A percentile compares a stretch with the other conserved stretches of the same genome.
Conservation (phyloP, 2,329 filamentous ascomycete species). For the Ceratocystiopsis minuta region DNA sequence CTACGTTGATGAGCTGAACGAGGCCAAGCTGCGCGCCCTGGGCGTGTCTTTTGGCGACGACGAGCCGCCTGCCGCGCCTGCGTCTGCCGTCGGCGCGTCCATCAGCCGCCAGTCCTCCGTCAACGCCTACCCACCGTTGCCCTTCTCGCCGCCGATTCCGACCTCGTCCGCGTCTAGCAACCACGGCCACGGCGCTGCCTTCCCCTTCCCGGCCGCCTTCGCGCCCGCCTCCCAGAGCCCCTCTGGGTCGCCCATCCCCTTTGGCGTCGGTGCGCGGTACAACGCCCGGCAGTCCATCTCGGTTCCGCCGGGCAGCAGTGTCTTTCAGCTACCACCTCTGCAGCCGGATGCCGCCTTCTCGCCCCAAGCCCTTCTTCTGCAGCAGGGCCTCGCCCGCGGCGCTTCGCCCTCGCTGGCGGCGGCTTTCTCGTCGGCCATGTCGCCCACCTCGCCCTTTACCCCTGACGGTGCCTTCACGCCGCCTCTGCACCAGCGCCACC, state of each 20-base stretch:
- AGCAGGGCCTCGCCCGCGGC: slow-evolving; percentile 32
- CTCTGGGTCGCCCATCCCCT: slow-evolving; percentile 54
- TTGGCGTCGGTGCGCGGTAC: slow-evolving; percentile 34
- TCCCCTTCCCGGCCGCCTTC: slow-evolving; percentile 40
- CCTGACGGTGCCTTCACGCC: slow-evolving; percentile 29
- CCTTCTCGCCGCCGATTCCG: slow-evolving; percentile 70
- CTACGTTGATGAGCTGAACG: slow-evolving; percentile 67
- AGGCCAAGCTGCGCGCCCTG: slow-evolving; percentile 81
- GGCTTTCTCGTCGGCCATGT: slow-evolving; percentile 36
- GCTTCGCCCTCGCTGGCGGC: slow-evolving; percentile 46
- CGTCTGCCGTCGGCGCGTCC: slow-evolving; percentile 38
- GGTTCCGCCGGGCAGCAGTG: slow-evolving; percentile 31
- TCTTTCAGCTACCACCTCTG: slow-evolving; percentile 39
- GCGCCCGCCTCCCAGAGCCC: slow-evolving; percentile 43
- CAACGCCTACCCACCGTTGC: slow-evolving; percentile 50
- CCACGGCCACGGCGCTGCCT: slow-evolving; percentile 24
- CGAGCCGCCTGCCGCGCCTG: slow-evolving; percentile 25
- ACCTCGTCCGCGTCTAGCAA: slow-evolving; percentile 62
- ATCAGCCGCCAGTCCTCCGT: slow-evolving; percentile 53
- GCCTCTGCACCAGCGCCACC: slow-evolving; percentile 34
- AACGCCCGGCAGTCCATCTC: slow-evolving; percentile 58
- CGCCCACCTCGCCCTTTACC: slow-evolving; percentile 46
- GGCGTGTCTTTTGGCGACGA: slow-evolving; percentile 69
- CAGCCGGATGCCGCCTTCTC: slow-evolving; percentile 41
- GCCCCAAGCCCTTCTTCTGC: slow-evolving; percentile 34